Base-by-base conservation (phyloP, 148 eudicot genomes). In the Nepenthes mirabilis region DNA sequence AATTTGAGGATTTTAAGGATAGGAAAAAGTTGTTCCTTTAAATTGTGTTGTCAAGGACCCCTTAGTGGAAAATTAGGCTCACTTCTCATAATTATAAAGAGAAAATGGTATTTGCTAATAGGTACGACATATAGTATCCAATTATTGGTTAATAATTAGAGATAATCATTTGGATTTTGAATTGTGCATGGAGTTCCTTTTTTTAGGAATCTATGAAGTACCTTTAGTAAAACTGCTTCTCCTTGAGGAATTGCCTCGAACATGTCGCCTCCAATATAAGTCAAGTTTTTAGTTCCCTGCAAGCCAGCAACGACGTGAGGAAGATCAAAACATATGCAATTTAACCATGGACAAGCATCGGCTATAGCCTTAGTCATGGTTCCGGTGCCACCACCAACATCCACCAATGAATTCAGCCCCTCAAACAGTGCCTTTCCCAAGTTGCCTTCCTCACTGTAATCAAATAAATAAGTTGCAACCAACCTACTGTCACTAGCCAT, bases 151-250 rank as follows among this genome's bases (percentile, higher is more conserved):
- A 23, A 23, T 23, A 23, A 23, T 23, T 23, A 23, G 0, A 23
- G 23, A 23, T 23, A 0, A 23, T 23, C 23, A 23, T 23, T 23
- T 23, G 23, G 23, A 23, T 23, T 23, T 0, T 23, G 23, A 23
- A 23, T 23, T 23, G 23, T 23, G 23, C 0, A 23, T 23, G 23
- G 23, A 23, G 23, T 23, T 23, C 0, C 23, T 23, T 23, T 23
- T 23, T 23, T 23, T 23, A 23, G 23, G 23, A 23, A 23, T 40
- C 8, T 40, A 40, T 40, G 8, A 4, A 40, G 45, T 66, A 75
- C 83, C 83, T 75, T 75, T 37, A 79, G 71, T 9, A 80, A 60
- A 3, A 73, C 43, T 2, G 50, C 76, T 58, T 80, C 59, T 34
- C 78, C 76, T 3, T 36, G 36, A 54, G 83, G 83, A 70, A 79